phyloP scores from a whole-genome alignment of 2,329 filamentous ascomycete genomes.

The Cladosporium sp. region DNA sequence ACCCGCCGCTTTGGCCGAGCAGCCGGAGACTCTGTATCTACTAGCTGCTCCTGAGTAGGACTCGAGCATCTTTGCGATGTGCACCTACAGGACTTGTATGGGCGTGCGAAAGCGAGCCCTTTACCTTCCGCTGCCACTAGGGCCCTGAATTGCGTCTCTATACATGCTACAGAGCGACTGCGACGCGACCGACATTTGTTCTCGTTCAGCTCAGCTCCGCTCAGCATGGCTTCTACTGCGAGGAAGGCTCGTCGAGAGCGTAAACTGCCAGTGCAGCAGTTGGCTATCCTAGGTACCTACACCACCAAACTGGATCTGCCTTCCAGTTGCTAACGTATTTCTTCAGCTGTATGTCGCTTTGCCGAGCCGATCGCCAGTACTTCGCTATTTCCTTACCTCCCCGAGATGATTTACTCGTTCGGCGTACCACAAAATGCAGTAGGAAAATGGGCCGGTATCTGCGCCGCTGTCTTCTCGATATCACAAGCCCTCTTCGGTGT shows the following conservation, averaged over 20 bases:
- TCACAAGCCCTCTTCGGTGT: slow-evolving; percentile 83
- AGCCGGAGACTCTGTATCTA: not conserved
- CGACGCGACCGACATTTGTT: not conserved
- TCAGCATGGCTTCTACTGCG: slow-evolving; percentile 22
- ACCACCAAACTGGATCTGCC: slow-evolving; percentile 13
- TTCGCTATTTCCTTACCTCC: slow-evolving; percentile 84
- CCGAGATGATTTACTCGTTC: slow-evolving; percentile 85
- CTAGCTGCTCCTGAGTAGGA: not conserved
- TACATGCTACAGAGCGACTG: not conserved
- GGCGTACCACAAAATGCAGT: slow-evolving; percentile 69
- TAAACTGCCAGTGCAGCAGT: slow-evolving; percentile 73
- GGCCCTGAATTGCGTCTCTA: not conserved
- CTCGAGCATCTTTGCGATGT: not conserved
- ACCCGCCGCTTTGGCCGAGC: not conserved
- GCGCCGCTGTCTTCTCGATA: slow-evolving; percentile 79
- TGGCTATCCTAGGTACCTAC: slow-evolving; percentile 72
- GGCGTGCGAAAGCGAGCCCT: not conserved
- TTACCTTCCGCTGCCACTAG: not conserved
- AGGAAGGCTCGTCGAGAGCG: slow-evolving; percentile 30
- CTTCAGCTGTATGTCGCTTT: slow-evolving; percentile 62
- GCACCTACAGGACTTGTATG: not conserved
- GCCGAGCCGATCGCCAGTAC: slow-evolving; percentile 78
- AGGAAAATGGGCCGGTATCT: slow-evolving; percentile 81
- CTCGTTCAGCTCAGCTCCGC: not conserved
- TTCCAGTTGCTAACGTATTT: slow-evolving; percentile 20